Base-by-base conservation (phyloP, 805 yeast genomes). In the Candida saitoana region DNA sequence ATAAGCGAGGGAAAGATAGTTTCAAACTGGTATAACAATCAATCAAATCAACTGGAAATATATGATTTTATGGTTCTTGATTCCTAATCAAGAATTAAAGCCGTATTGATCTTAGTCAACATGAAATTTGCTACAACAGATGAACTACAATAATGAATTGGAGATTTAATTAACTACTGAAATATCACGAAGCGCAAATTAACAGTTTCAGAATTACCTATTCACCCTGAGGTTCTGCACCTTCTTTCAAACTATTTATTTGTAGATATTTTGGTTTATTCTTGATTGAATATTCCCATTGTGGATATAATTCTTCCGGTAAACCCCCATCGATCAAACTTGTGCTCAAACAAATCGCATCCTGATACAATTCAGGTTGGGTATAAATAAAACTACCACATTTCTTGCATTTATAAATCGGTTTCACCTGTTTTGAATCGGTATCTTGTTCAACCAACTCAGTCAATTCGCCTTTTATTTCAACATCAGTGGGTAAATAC, bases 341-440 rank as follows among this genome's bases (percentile, higher is more conserved):
- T 17, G 37, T 8, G 12, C 37, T 18, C 18, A 34, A 14, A 20
- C 37, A 34, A 18, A 34, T 4, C 5, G 20, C n/a, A 12, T 20
- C 37, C 4, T 24, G 25, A 5, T 18, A 7, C 15, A 24, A 20
- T 24, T 20, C 20, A 5, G 37, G 37, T 34, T 34, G 24, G 11
- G 37, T 34, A 20, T 34, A 34, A 20, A 34, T 19, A 5, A 17
- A 7, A 34, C 37, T 18, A 18, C 25, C 18, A 34, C 37, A 34
- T 11, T 17, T 18, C n/a, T 34, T 17, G 17, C 37, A 34, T 8
- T 5, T 18, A 20, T 19, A 24, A 34, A 34, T 19, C 7, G 12
- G 9, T 14, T 34, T 34, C 12, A 15, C 17, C 18, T 34, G 15
- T 8, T 24, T 17, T n/a, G 37, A 34, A 11, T 34, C 37, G 16